These are phyloP conservation scores for Elaphomyces granulatus DNA, from an alignment of 495 filamentous ascomycete genomes.

Conservation along the genomic window DNA sequence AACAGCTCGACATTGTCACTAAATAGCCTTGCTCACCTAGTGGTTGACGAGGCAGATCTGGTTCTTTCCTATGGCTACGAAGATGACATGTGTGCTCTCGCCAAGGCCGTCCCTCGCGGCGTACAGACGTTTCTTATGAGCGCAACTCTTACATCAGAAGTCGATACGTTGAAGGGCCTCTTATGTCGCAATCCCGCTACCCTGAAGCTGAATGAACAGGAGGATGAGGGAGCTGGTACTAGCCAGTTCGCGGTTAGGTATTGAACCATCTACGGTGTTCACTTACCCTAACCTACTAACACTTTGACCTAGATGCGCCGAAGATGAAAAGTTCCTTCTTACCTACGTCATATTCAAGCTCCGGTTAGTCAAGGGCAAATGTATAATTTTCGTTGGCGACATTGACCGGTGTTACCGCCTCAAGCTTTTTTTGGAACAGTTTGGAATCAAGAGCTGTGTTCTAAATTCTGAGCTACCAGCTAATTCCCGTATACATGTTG, in stretches of 20 bases:
- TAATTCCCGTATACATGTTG: conserved; percentile 82
- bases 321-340: conserved; percentile 94
- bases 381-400: conserved; percentile 85
- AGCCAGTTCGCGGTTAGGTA: conserved; percentile 77
- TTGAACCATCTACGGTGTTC: not conserved
- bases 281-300: conserved; percentile 5
- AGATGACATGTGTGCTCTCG: conserved; percentile 66
- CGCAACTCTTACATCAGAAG: conserved; percentile 75
- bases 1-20: conserved; percentile 54
- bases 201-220: conserved; percentile 61
- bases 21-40: conserved; percentile 57
- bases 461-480: conserved; percentile 91
- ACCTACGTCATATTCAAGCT: conserved; percentile 91
- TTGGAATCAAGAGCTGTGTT: conserved; percentile 84
- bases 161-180: conserved; percentile 69
- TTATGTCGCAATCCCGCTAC: conserved; percentile 74
- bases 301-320: conserved; percentile 50
- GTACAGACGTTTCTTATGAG: conserved; percentile 89
- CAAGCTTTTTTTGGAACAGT: conserved; percentile 94
- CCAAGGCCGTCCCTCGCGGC: conserved; percentile 63
- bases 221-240: conserved; percentile 56
- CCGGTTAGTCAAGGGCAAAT: conserved; percentile 86
- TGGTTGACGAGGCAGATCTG: conserved; percentile 91
- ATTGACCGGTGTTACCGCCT: conserved; percentile 87
- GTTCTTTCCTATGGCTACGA: conserved; percentile 93